Conservation (phyloP, 1,284 basidiomycete species). For the Pseudozyma sp. region DNA sequence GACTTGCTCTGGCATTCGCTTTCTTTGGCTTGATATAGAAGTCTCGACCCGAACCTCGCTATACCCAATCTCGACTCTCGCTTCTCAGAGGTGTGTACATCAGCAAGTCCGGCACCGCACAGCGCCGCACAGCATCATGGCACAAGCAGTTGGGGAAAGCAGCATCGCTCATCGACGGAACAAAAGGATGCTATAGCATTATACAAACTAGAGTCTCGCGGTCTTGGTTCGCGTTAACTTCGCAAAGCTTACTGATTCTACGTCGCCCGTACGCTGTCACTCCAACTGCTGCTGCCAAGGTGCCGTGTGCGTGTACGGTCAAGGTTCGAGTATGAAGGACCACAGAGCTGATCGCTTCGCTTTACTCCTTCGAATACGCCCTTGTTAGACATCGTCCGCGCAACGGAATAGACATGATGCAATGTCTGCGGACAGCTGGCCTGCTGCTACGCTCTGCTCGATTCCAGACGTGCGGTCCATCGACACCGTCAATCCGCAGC, state of each 20-base stretch:
- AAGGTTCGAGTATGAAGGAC: neutral
- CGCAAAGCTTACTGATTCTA: slow-evolving; percentile 50
- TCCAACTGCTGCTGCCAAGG: neutral
- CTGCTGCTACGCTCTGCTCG: neutral
- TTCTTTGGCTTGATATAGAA: neutral
- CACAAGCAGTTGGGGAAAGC: neutral
- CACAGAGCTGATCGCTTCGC: slow-evolving; percentile 6
- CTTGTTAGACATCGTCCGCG: no score
- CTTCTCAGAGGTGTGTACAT: slow-evolving; percentile 6
- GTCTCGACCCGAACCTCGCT: no score
- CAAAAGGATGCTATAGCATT: slow-evolving; percentile 54
- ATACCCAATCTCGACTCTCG: no score
- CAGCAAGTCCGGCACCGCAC: neutral
- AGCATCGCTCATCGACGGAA: slow-evolving; percentile 14
- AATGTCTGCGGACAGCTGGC: slow-evolving; percentile 6
- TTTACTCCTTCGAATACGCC: no score
- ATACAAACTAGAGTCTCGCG: slow-evolving; percentile 67
- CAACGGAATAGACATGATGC: slow-evolving; percentile 8
- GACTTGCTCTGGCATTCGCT: slow-evolving; percentile 1
- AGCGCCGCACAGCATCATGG: neutral
- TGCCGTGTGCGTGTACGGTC: neutral
- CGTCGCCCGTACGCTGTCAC: slow-evolving; percentile 26
- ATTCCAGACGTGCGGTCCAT: neutral
- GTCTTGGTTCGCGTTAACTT: slow-evolving; percentile 64
- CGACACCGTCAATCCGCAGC: neutral